Evolutionary conservation across 2,329 filamentous ascomycete species (phyloP).

Genomic region (Diplodia intermedia): DNA sequence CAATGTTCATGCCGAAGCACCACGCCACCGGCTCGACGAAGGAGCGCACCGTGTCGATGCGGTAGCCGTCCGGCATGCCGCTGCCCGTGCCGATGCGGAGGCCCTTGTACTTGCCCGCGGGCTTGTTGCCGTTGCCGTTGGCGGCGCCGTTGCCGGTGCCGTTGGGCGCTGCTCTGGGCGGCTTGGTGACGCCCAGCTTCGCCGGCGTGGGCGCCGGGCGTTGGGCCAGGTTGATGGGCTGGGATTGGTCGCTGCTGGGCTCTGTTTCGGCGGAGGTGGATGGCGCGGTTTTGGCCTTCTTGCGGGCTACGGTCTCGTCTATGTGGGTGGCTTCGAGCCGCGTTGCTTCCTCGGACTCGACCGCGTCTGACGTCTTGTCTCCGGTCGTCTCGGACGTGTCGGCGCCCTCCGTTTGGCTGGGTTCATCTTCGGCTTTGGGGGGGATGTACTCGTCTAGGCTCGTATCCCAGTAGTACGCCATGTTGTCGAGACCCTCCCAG

Average conservation of each 20-base stretch:
- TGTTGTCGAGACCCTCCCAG: constrained; percentile 64
- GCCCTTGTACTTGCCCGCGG: constrained; percentile 60
- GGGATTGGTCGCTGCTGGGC: constrained; percentile 22
- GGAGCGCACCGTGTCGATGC: constrained; percentile 61
- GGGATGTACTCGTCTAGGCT: constrained; percentile 63
- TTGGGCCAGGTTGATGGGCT: constrained; percentile 26
- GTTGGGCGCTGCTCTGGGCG: constrained; percentile 41
- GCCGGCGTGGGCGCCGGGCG: constrained; percentile 11
- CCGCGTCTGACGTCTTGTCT: neutral
- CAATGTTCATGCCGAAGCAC: constrained; percentile 63
- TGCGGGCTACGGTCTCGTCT: constrained; percentile 39
- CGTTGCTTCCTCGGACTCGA: constrained; percentile 9
- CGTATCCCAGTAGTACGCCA: constrained; percentile 69
- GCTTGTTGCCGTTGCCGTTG: neutral
- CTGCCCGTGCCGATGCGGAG: constrained; percentile 63
- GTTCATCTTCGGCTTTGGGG: constrained; percentile 34
- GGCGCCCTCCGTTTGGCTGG: constrained; percentile 37
- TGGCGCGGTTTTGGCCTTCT: constrained; percentile 49
- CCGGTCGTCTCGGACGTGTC: constrained; percentile 4
- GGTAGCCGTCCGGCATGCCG: constrained; percentile 65
- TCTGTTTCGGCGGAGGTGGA: constrained; percentile 33
- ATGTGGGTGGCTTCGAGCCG: constrained; percentile 24
- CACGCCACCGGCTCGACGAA: constrained; percentile 65
- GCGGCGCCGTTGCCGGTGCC: constrained; percentile 35
- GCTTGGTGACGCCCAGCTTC: constrained; percentile 37